Conservation (phyloP, 306 rosid genomes). For the Argentina anserina region DNA sequence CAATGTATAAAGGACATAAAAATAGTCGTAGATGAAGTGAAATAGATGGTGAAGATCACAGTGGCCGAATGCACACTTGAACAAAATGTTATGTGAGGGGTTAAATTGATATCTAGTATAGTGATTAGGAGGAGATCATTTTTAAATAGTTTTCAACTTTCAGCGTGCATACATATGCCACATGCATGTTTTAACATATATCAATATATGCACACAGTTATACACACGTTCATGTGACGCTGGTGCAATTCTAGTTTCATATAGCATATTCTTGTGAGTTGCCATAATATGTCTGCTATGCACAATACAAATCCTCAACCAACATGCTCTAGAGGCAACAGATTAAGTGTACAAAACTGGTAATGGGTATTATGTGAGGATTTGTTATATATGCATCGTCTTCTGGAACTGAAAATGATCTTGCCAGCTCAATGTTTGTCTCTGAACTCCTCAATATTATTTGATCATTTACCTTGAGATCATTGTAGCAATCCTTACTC, state of each 20-base stretch:
- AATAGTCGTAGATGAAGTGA: not conserved
- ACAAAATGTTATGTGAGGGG: not conserved
- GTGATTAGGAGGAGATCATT: not conserved
- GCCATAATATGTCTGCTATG: not conserved
- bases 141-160: not conserved
- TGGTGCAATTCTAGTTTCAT: not conserved
- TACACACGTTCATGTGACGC: not conserved
- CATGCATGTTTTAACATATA: slow-evolving; percentile 1
- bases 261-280: not conserved
- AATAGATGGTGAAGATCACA: not conserved
- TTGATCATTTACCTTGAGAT: slow-evolving; percentile 22
- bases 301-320: not conserved
- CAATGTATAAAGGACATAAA: not conserved
- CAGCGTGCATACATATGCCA: not conserved
- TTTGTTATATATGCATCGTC: not conserved
- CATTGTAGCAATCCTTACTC: slow-evolving; percentile 23
- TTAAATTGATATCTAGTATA: not conserved
- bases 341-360: not conserved
- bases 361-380: not conserved
- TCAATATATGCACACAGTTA: too few species aligned
- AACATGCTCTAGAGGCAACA: not conserved
- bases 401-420: not conserved
- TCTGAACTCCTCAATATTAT: slow-evolving; percentile 9
- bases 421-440: slow-evolving; percentile 6
- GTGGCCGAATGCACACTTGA: not conserved